Conservation (phyloP, 169 alveolate genomes). For the Theileria sp. region DNA sequence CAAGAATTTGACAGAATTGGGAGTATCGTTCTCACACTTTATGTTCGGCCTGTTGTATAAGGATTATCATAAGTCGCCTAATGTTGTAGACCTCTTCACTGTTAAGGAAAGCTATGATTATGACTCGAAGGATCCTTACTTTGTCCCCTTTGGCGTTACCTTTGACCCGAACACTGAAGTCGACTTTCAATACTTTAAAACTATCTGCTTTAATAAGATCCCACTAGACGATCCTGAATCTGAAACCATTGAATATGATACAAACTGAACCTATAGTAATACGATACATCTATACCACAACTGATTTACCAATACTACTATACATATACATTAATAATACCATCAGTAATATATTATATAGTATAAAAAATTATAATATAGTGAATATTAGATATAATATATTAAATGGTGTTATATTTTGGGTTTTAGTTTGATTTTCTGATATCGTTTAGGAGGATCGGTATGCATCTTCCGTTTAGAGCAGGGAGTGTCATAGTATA, state of each 20-base stretch:
- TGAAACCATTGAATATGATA: neutral
- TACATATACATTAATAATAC: neutral
- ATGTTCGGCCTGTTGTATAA: conserved; percentile 30
- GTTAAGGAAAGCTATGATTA: neutral
- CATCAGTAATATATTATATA: neutral
- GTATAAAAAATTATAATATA: neutral
- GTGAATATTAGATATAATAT: no score
- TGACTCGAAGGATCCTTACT: neutral
- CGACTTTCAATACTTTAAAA: neutral
- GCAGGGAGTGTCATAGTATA: conserved; percentile 32
- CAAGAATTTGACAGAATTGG: conserved; percentile 34
- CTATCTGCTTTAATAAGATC: neutral
- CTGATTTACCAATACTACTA: neutral
- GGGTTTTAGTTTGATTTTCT: conserved; percentile 28
- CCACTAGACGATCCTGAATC: neutral
- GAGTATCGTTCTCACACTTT: conserved; percentile 26
- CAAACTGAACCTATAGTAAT: neutral
- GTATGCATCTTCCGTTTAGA: conserved; percentile 53
- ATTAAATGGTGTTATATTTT: neutral
- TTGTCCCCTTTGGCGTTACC: neutral
- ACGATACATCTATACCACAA: no score
- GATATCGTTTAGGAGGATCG: conserved; percentile 59
- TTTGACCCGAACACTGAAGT: neutral
- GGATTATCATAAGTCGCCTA: conserved; percentile 2
- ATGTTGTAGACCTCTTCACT: conserved; percentile 14